Evolutionary conservation across 352 stramenopile genomes (phyloP), one percentile per base, ranked within the genome.

Genomic region (Blastocystis sp.): DNA sequence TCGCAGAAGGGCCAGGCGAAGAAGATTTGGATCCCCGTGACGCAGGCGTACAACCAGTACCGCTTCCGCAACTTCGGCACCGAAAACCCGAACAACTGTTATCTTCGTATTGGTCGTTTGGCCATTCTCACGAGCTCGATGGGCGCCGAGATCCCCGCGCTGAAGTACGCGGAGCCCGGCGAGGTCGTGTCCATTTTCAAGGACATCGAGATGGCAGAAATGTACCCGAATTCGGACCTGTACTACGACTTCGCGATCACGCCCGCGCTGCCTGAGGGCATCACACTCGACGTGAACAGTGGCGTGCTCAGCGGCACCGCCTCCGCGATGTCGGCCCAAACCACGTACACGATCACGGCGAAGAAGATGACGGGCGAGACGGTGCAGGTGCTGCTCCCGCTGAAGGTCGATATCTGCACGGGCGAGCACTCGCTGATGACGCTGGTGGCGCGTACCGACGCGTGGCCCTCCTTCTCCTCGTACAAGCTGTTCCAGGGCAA

Each of bases 171-270:
- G 62, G 62, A 35, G 10, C 9, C 59, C 26, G n/a, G 21, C 21
- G 45, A 55, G 16, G 16, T 16, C 6, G 16, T 55, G 6, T 19
- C 62, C 31, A 33, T 70, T 9, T 70, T n/a, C 62, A 70, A 70
- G 62, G 62, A 70, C 62, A 70, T 70, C 31, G 62, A 70, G 33
- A 70, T 70, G 62, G 24, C 62, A 21, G 62, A 70, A 33, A n/a
- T 41, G n/a, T 41, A 41, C 33, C 62, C 62, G 12, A 41, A 37
- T 35, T n/a, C n/a, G n/a, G 31, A 70, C 4, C 9, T 35, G 4
- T 70, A 70, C 2, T 41, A 13, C 62, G 62, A 70, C 31, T 70
- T 70, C 62, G 9, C 62, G 62, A 70, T 70, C 62, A 4, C 3
- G 13, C 62, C 62, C 13, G 31, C 21, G 26, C 62, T 70, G 6